phyloP scores from a whole-genome alignment of 306 rosid genomes.

The Dryas drummondii region DNA sequence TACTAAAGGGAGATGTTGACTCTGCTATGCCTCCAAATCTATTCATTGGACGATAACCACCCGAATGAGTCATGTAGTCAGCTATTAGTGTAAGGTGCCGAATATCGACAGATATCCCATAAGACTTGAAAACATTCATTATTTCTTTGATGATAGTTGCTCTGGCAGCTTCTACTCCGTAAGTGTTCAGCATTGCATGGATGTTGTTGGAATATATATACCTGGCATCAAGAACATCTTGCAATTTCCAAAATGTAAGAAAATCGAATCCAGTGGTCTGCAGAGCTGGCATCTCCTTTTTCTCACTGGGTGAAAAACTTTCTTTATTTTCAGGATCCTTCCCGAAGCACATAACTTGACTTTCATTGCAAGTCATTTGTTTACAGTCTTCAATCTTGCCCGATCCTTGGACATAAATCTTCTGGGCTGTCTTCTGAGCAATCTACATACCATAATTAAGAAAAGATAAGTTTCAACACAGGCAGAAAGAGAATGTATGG shows the following conservation, averaged over 20 bases:
- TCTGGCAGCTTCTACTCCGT: slow-evolving; percentile 92
- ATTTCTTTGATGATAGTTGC: slow-evolving; percentile 82
- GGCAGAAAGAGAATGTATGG: not conserved
- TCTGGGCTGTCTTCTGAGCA: slow-evolving; percentile 70
- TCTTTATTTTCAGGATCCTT: slow-evolving; percentile 40
- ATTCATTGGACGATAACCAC: slow-evolving; percentile 74
- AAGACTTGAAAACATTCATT: slow-evolving; percentile 72
- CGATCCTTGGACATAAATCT: slow-evolving; percentile 68
- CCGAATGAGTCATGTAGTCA: slow-evolving; percentile 73
- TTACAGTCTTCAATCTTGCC: slow-evolving; percentile 60
- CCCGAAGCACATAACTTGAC: slow-evolving; percentile 73
- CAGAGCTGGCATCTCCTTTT: slow-evolving; percentile 66
- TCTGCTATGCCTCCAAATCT: slow-evolving; percentile 61
- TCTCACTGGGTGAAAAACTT: slow-evolving; percentile 47
- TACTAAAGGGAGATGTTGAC: slow-evolving; percentile 71
- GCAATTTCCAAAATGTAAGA: slow-evolving; percentile 60
- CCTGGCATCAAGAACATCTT: slow-evolving; percentile 64
- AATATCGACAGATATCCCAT: slow-evolving; percentile 75
- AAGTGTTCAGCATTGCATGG: slow-evolving; percentile 60
- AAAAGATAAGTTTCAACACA: slow-evolving; percentile 11
- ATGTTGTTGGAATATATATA: slow-evolving; percentile 72
- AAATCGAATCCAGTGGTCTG: slow-evolving; percentile 83
- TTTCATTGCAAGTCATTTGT: slow-evolving; percentile 68
- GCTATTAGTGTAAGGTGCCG: slow-evolving; percentile 86
- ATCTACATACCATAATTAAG: slow-evolving; percentile 37